Conservation (phyloP, 371 early-diverging fungal genomes). For the Mucor ambiguus region DNA sequence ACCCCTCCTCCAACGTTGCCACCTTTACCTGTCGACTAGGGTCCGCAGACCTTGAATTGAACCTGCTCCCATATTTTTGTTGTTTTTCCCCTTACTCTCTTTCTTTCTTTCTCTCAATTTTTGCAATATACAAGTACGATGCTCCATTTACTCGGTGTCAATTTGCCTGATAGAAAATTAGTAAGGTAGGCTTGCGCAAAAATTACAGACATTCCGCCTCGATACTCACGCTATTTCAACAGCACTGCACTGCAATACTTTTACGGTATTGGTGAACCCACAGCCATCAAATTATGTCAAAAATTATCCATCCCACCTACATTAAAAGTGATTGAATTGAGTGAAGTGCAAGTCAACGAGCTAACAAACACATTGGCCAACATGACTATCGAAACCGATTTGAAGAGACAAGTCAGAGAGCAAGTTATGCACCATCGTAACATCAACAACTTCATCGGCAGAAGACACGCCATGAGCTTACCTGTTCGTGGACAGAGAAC, state of each 20-base stretch:
- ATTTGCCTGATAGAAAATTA: constrained; percentile 89
- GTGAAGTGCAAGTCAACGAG: constrained; percentile 85
- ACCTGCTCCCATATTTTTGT: background rate
- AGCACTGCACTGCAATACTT: constrained; percentile 77
- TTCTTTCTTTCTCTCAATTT: background rate
- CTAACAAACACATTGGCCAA: constrained; percentile 81
- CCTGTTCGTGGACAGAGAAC: constrained; percentile 94
- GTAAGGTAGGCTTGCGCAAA: constrained; percentile 53
- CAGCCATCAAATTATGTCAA: constrained; percentile 77
- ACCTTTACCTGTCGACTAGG: constrained; percentile 4
- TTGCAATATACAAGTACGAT: constrained; percentile 38
- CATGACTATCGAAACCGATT: constrained; percentile 92
- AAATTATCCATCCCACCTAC: constrained; percentile 77
- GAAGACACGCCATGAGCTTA: constrained; percentile 83
- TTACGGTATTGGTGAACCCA: constrained; percentile 89
- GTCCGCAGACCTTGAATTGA: constrained; percentile 3
- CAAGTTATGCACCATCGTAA: constrained; percentile 82
- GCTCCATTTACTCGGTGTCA: constrained; percentile 92
- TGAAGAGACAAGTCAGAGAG: constrained; percentile 77
- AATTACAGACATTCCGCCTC: background rate
- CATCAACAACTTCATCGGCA: constrained; percentile 84
- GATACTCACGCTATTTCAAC: background rate
- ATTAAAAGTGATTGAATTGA: constrained; percentile 81
- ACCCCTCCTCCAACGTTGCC: constrained; percentile 1
- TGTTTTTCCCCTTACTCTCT: background rate